These are phyloP conservation scores for Pythium vanterpoolii DNA, from an alignment of 352 stramenopile genomes.

Conservation along the genomic window DNA sequence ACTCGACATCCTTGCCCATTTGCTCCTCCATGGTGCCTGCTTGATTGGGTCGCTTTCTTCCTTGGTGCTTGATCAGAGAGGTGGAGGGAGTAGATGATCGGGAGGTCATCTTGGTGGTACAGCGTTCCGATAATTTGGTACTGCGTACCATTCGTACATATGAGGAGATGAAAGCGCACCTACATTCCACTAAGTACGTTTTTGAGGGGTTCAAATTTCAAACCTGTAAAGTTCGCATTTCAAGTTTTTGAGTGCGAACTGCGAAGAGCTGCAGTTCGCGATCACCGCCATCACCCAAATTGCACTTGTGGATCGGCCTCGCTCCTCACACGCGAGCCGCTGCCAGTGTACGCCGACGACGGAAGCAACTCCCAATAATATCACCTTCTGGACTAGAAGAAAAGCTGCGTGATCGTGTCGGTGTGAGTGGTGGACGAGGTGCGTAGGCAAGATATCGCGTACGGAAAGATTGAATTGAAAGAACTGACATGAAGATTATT, in stretches of 20 bases:
- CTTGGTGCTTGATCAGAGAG: background rate
- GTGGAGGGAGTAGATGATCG: background rate
- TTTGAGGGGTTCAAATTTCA: constrained; percentile 27
- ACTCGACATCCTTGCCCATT: constrained; percentile 74
- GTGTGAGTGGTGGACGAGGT: constrained; percentile 6
- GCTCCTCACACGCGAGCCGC: background rate
- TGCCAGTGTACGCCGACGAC: background rate
- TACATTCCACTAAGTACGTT: constrained; percentile 9
- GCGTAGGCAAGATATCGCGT: background rate
- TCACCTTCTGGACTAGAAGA: background rate
- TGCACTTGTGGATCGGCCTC: background rate
- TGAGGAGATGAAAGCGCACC: background rate
- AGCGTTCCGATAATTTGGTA: background rate
- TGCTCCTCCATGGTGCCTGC: constrained; percentile 43
- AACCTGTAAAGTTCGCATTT: constrained; percentile 22
- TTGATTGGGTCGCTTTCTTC: background rate
- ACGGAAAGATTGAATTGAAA: background rate
- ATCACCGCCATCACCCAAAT: background rate
- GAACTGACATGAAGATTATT: background rate
- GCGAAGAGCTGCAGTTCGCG: constrained; percentile 9
- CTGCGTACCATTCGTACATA: constrained; percentile 7
- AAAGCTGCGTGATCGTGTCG: background rate
- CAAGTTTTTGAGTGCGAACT: constrained; percentile 10
- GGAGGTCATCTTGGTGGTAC: too few relatives aligned
- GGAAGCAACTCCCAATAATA: background rate